Base-by-base conservation (phyloP, 371 early-diverging fungal genomes). In the Globomyces sp. region DNA sequence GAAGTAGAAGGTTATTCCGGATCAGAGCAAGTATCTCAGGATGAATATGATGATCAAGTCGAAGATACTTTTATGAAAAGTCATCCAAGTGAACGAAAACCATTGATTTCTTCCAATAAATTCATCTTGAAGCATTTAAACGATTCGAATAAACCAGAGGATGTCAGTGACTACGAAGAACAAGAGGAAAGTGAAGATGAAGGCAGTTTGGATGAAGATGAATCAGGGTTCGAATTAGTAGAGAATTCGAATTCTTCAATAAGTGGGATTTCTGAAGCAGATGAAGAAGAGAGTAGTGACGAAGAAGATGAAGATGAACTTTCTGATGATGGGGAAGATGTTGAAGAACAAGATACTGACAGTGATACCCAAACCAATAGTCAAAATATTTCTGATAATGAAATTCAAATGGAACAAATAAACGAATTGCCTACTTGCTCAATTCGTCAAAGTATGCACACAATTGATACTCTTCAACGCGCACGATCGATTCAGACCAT, bases 81-180 rank as follows among this genome's bases (percentile, higher is more conserved):
- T 13, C 49, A 11, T 11, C 11, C 11, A 49, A 49, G 49, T 49
- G 49, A 13, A 11, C 49, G 49, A 11, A 11, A 13, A 13, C 13
- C 49, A 49, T 24, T 24, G 24, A 24, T 24, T 24, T 24, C 24
- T 24, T 24, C 24, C 24, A 24, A 24, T 45, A 13, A 37, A 65
- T 47, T 57, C 57, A 46, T 53, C 59, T 65, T 65, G 57, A 58
- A 58, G 57, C 57, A 59, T 39, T 24, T 42, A 59, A 57, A 57
- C 65, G 59, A 59, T 57, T 65, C 59, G 65, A 59, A 57, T 42
- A 24, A 24, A 24, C 24, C 24, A 24, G 24, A 24, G 24, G 24
- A 49, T 13, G 44, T 13, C 5, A 42, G 11, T 50, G 64, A 53
- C 36, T 44, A 68, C 10, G 60, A 66, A 45, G 11, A 42, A 43